phyloP scores from a whole-genome alignment of 2,329 filamentous ascomycete species.

The Diplocarpon rosae region DNA sequence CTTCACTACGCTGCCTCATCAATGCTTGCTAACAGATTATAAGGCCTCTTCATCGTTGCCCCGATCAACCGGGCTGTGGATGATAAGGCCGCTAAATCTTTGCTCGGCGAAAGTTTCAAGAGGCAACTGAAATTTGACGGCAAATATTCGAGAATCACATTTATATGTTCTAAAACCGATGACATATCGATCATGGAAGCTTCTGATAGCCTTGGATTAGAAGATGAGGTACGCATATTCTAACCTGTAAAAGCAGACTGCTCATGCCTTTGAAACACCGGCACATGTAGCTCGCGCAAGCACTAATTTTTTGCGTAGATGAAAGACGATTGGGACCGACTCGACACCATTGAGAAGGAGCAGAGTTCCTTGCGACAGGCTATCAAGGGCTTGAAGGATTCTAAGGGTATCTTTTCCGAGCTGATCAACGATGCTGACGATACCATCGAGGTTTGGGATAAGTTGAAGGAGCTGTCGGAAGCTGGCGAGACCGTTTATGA shows the following conservation, averaged over 20 bases:
- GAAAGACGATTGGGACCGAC: constrained; percentile 27
- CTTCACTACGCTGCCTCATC: constrained; percentile 15
- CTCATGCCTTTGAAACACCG: no score
- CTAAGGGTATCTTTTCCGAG: constrained; percentile 27
- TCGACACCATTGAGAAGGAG: constrained; percentile 1
- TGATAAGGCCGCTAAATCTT: constrained; percentile 32
- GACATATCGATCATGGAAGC: constrained; percentile 36
- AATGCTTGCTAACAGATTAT: neutral
- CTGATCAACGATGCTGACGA: constrained; percentile 30
- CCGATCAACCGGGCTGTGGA: constrained; percentile 37
- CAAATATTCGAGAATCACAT: constrained; percentile 42
- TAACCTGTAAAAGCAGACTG: no score
- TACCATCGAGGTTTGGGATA: constrained; percentile 34
- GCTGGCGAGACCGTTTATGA: constrained; percentile 31
- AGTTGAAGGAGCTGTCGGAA: constrained; percentile 17
- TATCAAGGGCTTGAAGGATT: constrained; percentile 25
- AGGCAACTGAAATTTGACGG: constrained; percentile 9
- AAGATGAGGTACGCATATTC: no score
- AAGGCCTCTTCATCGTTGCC: constrained; percentile 40
- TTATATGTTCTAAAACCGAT: constrained; percentile 54
- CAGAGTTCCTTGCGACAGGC: neutral
- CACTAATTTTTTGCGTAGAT: no score
- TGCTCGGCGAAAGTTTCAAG: constrained; percentile 6
- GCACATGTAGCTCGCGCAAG: no score
- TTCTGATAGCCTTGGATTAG: constrained; percentile 19